Base-by-base conservation (phyloP, 163 green algal genomes). In the Prototheca cutis region DNA sequence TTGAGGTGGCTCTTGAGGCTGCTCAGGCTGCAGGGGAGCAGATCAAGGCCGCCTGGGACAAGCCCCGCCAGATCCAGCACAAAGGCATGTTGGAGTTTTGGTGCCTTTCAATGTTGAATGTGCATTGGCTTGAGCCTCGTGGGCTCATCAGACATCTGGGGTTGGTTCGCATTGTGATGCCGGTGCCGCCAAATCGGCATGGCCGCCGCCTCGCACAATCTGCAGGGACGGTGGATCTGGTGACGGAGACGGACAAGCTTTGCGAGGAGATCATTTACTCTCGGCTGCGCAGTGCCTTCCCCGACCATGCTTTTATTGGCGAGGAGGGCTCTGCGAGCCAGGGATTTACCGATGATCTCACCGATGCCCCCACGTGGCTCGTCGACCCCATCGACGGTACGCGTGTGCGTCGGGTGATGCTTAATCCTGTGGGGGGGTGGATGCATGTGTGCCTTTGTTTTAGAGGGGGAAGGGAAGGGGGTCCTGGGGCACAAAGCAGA, bases 231-330 rank as follows among this genome's bases (percentile, higher is more conserved):
- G 76, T 86, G 10, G 93, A 99, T 67, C 72, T 99, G 3, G 93
- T 99, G 4, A 99, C 93, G 19, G 89, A 90, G 39, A 98, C 93
- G 17, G 93, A 99, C 78, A 85, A 92, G 63, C 58, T 75, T 24
- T 94, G 84, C 48, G 92, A 98, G 68, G 61, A 72, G n/a, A 48
- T 95, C 2, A 81, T 98, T 23, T 53, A 85, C 2, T 33, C 40
- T 3, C 39, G 48, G n/a, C 81, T 99, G 28, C 40, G 64, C 0
- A 57, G 58, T 10, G 65, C 73, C 2, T 99, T 95, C 59, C 93
- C 93, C 3, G 63, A 74, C 6, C 87, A 98, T 66, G 59, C 68
- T 2, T 95, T 98, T 54, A 97, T 99, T 55, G 93, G 93, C 0
- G 93, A 98, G 73, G 91, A 98, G 70, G 75, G 65, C 8, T 68